phyloP scores from a whole-genome alignment of 345 rosid species.

The Populus deltoides region DNA sequence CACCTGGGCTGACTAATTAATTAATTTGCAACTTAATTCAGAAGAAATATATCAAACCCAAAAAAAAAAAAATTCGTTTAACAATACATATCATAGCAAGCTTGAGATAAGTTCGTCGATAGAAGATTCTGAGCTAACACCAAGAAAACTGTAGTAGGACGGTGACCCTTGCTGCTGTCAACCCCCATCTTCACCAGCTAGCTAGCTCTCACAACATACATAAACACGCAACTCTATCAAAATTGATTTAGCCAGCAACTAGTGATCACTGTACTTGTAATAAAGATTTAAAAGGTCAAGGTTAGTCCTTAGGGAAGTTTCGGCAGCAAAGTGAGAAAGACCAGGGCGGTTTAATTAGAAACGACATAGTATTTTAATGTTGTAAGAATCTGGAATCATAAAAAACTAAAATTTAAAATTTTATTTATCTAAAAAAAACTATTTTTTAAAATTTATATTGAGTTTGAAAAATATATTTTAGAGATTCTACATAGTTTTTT shows the following conservation, averaged over 20 bases:
- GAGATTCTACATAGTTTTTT: too few relatives aligned
- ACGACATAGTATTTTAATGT: too few relatives aligned
- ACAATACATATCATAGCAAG: conserved; percentile 51
- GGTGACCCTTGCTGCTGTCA: conserved; percentile 17
- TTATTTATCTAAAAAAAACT: too few relatives aligned
- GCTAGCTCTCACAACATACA: background rate
- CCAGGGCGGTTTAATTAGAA: too few relatives aligned
- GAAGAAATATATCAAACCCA: background rate
- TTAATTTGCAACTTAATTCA: background rate
- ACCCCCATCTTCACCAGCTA: background rate
- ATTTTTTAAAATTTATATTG: too few relatives aligned
- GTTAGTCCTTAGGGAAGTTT: background rate
- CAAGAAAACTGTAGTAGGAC: conserved; percentile 48
- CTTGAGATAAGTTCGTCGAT: conserved; percentile 47
- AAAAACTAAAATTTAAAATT: too few relatives aligned
- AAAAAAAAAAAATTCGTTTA: background rate
- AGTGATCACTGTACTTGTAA: too few relatives aligned
- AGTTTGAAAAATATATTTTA: too few relatives aligned
- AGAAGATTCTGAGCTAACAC: conserved; percentile 39
- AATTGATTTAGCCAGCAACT: too few relatives aligned
- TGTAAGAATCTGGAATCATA: too few relatives aligned
- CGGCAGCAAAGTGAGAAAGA: background rate
- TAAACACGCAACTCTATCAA: background rate
- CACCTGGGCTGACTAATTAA: background rate
- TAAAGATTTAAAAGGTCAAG: too few relatives aligned